These are phyloP conservation scores for Xylona heveae DNA, from an alignment of 495 filamentous ascomycete species.

Conservation along the genomic window DNA sequence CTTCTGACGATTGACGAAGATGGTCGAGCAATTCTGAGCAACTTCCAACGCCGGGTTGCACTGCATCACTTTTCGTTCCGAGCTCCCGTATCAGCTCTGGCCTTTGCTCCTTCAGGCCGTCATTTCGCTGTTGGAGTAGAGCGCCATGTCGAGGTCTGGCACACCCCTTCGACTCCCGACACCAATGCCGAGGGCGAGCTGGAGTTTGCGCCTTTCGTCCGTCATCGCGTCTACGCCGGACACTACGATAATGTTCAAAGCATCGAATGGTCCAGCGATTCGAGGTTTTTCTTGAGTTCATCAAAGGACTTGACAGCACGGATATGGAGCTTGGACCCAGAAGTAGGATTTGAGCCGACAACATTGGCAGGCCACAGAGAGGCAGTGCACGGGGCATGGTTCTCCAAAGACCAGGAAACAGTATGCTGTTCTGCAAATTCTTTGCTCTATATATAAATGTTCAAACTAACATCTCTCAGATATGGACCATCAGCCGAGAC, in stretches of 20 bases:
- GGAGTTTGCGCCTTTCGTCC: slow-evolving; percentile 85
- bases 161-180: slow-evolving; percentile 74
- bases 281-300: slow-evolving; percentile 76
- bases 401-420: slow-evolving; percentile 76
- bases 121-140: slow-evolving; percentile 77
- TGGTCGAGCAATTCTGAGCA: slow-evolving; percentile 79
- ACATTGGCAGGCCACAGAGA: slow-evolving; percentile 77
- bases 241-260: slow-evolving; percentile 72
- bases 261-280: slow-evolving; percentile 89
- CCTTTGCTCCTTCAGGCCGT: slow-evolving; percentile 78
- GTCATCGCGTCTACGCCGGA: slow-evolving; percentile 64
- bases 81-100: slow-evolving; percentile 55
- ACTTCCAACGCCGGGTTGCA: slow-evolving; percentile 61
- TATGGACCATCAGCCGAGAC: slow-evolving; percentile 42
- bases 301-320: slow-evolving; percentile 81
- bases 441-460: slow-evolving; percentile 32
- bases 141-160: slow-evolving; percentile 79
- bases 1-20: slow-evolving; percentile 86
- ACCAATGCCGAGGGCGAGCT: slow-evolving; percentile 56
- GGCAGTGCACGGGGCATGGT: slow-evolving; percentile 71
- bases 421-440: slow-evolving; percentile 17
- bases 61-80: slow-evolving; percentile 92
- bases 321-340: slow-evolving; percentile 80
- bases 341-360: slow-evolving; percentile 76
- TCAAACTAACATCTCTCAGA: slow-evolving; percentile 37